These are phyloP conservation scores for Penicillium sp. DNA, from an alignment of 2,329 filamentous ascomycete genomes.

Conservation along the genomic window DNA sequence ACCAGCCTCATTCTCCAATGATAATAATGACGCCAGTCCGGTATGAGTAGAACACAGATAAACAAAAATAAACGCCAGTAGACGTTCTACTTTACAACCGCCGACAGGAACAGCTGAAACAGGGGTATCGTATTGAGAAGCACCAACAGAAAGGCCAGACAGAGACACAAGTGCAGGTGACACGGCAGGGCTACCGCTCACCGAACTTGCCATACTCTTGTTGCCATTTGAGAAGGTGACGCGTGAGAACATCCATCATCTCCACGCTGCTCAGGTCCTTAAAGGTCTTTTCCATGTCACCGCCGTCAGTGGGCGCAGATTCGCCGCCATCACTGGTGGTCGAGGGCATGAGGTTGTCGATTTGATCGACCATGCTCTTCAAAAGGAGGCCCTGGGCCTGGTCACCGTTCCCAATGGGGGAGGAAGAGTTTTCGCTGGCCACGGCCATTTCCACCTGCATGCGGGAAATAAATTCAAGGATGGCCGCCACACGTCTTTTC, in stretches of 20 bases:
- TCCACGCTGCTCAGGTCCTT: constrained; percentile 75
- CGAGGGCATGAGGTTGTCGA: constrained; percentile 30
- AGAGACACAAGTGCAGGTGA: constrained; percentile 9
- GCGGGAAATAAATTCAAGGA: constrained; percentile 85
- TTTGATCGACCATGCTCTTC: constrained; percentile 37
- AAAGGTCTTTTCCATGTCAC: constrained; percentile 57
- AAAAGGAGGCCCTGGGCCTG: constrained; percentile 34
- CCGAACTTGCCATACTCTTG: constrained; percentile 63
- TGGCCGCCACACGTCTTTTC: constrained; percentile 77
- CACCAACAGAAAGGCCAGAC: constrained; percentile 13
- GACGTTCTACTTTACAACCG: constrained; percentile 23
- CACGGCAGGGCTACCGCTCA: constrained; percentile 42
- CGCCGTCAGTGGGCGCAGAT: constrained; percentile 28
- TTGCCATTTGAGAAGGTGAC: constrained; percentile 83
- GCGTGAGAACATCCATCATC: constrained; percentile 86
- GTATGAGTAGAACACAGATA: constrained; percentile 12
- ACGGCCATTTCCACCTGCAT: constrained; percentile 85
- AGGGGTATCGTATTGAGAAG: constrained; percentile 26
- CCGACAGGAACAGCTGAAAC: constrained; percentile 9
- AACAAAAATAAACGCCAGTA: constrained; percentile 5
- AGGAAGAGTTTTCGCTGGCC: constrained; percentile 47
- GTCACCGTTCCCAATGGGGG: constrained; percentile 39
- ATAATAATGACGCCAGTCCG: constrained; percentile 19
- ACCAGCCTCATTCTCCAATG: constrained; percentile 9
- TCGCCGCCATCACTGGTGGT: constrained; percentile 28